phyloP scores from a whole-genome alignment of 176 grass and related monocot genomes.

The Oryza nivara region DNA sequence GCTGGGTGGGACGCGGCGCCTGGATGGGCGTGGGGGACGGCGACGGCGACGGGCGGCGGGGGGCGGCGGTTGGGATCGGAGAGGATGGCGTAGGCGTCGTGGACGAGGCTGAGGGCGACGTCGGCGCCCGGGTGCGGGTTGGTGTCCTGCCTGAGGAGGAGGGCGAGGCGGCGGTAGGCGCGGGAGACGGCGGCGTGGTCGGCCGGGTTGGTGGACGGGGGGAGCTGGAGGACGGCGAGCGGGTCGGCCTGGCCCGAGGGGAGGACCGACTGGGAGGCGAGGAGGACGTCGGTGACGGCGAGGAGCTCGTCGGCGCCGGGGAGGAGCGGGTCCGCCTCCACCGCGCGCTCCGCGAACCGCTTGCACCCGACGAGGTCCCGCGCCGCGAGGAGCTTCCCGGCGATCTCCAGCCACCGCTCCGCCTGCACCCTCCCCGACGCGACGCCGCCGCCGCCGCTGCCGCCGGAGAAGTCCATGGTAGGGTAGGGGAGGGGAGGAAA shows the following conservation, averaged over 20 bases:
- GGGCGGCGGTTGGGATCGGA: constrained; percentile 52
- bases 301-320: constrained; percentile 88
- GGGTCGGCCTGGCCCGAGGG: constrained; percentile 47
- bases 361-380: constrained; percentile 92
- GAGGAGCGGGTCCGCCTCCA: constrained; percentile 85
- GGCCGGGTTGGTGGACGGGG: constrained; percentile 26
- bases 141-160: constrained; percentile 51
- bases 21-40: background rate
- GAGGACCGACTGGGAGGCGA: constrained; percentile 69
- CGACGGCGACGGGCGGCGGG: constrained; percentile 1
- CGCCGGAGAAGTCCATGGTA: constrained; percentile 51
- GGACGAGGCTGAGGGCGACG: constrained; percentile 52
- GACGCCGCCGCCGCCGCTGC: constrained; percentile 29
- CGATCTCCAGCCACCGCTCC: constrained; percentile 80
- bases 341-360: constrained; percentile 85
- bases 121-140: constrained; percentile 56
- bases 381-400: constrained; percentile 70
- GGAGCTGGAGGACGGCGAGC: constrained; percentile 66
- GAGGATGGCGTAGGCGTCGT: constrained; percentile 51
- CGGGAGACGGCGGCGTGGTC: constrained; percentile 41
- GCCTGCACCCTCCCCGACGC: constrained; percentile 60
- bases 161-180: constrained; percentile 62
- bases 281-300: constrained; percentile 86
- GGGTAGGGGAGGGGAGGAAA: constrained; percentile 10
- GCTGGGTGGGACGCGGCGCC: constrained; percentile 19